Evolutionary conservation across 2,329 filamentous ascomycete species (phyloP).

Genomic region (Periglandula ipomoeae): DNA sequence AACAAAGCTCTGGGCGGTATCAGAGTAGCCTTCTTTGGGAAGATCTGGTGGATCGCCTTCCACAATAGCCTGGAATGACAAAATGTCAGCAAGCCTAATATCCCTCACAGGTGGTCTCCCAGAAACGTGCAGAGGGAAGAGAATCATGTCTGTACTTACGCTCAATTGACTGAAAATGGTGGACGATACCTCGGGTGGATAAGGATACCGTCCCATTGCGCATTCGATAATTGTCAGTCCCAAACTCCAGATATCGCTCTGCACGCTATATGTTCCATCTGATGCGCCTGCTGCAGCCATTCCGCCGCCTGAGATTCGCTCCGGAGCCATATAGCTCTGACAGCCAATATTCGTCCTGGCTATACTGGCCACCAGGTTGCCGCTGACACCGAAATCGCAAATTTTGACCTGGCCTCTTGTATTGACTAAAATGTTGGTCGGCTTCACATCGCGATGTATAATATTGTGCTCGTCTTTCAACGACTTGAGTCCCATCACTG

Average conservation of each 20-base stretch:
- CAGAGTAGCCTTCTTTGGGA: slow-evolving; percentile 68
- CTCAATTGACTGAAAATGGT: slow-evolving; percentile 97
- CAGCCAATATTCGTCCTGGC: slow-evolving; percentile 98
- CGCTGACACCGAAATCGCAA: slow-evolving; percentile 95
- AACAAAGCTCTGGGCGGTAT: slow-evolving; percentile 78
- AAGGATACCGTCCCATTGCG: slow-evolving; percentile 87
- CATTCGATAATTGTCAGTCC: slow-evolving; percentile 94
- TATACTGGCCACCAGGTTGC: slow-evolving; percentile 93
- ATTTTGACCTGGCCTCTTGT: slow-evolving; percentile 89
- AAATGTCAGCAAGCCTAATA: slow-evolving; percentile 8
- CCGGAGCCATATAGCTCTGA: slow-evolving; percentile 98
- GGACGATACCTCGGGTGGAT: slow-evolving; percentile 93
- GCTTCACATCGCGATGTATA: slow-evolving; percentile 97
- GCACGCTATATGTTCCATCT: slow-evolving; percentile 89
- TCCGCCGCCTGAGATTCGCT: slow-evolving; percentile 82
- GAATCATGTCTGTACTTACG: slow-evolving; percentile 48
- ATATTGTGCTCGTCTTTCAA: slow-evolving; percentile 98
- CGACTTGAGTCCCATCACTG: slow-evolving; percentile 82
- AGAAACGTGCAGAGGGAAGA: neutral
- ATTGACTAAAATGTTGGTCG: slow-evolving; percentile 96
- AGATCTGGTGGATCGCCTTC: slow-evolving; percentile 91
- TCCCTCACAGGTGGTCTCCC: too few relatives aligned
- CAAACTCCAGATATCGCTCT: slow-evolving; percentile 96
- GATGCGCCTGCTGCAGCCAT: slow-evolving; percentile 60
- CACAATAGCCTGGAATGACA: slow-evolving; percentile 69